These are phyloP conservation scores for Gleditsia sinensis DNA, from an alignment of 306 rosid species.

Conservation along the genomic window DNA sequence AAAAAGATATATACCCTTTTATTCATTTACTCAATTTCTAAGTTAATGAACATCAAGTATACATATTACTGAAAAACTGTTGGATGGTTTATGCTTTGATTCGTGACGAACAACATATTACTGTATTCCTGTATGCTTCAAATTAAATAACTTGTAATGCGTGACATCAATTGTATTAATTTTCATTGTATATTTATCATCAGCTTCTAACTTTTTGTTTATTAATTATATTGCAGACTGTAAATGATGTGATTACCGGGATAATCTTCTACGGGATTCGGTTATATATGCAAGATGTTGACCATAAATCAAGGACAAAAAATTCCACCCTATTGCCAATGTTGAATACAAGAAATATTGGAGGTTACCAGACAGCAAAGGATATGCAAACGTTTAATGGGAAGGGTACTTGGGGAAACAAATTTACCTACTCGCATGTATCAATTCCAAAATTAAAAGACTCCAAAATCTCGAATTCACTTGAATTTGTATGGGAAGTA, in stretches of 20 bases:
- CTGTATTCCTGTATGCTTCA: too few species aligned
- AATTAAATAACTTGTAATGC: too few species aligned
- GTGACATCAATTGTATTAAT: too few species aligned
- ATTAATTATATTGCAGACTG: conserved; percentile 12
- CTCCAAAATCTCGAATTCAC: neutral
- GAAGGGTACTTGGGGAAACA: conserved; percentile 41
- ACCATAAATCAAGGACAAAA: neutral
- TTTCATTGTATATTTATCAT: too few species aligned
- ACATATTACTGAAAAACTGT: too few species aligned
- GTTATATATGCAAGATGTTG: conserved; percentile 38
- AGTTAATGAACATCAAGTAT: too few species aligned
- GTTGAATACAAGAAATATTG: neutral
- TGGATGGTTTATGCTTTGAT: too few species aligned
- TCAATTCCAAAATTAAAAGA: conserved; percentile 29
- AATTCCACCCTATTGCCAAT: neutral
- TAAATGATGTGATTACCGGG: conserved; percentile 41
- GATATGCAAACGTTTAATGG: neutral
- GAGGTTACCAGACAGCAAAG: neutral
- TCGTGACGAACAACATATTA: too few species aligned
- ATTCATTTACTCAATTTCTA: too few species aligned
- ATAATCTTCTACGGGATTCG: conserved; percentile 33
- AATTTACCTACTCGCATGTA: conserved; percentile 18
- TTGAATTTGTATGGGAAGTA: neutral
- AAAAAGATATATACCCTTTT: too few species aligned
- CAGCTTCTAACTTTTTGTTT: neutral